Evolutionary conservation across 2,329 filamentous ascomycete species (phyloP).

Genomic region (Intubia oerlemansii): DNA sequence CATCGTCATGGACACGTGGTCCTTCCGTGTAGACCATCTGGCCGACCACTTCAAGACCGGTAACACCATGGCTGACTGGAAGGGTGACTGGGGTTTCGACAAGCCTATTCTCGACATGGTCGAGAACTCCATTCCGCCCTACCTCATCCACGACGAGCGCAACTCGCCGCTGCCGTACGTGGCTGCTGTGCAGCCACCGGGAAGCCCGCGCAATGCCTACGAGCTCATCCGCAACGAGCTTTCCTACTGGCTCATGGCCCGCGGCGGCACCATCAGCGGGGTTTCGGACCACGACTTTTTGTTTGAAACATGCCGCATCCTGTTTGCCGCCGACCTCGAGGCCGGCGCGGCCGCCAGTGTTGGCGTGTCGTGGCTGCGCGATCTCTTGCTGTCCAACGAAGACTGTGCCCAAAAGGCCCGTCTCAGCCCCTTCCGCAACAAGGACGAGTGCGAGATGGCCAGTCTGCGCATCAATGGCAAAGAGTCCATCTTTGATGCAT

Average conservation of each 20-base stretch:
- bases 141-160: constrained; percentile 42
- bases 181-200: constrained; percentile 21
- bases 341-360: constrained; percentile 16
- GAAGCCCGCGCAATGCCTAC: constrained; percentile 34
- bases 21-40: constrained; percentile 36
- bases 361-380: constrained; percentile 31
- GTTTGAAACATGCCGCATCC: constrained; percentile 35
- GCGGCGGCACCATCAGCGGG: constrained; percentile 20
- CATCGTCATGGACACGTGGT: constrained; percentile 39
- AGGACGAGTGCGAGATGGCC: constrained; percentile 24
- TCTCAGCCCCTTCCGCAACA: constrained; percentile 24
- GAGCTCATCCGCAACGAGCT: constrained; percentile 38
- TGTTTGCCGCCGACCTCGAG: constrained; percentile 29
- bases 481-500: constrained; percentile 32
- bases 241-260: constrained; percentile 26
- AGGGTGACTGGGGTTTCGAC: constrained; percentile 50
- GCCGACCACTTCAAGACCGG: constrained; percentile 48
- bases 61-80: constrained; percentile 46
- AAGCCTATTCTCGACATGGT: constrained; percentile 37
- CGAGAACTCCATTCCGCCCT: constrained; percentile 45
- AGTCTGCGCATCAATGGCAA: constrained; percentile 35
- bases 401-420: constrained; percentile 21
- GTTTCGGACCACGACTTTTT: constrained; percentile 28
- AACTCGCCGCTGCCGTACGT: constrained; percentile 31
- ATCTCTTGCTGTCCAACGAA: constrained; percentile 30